Percentiles rank a stretch among this genome's conserved stretches.
These are phyloP conservation scores for Schrenkiella parvula DNA, from an alignment of 345 rosid species.

Conservation along the genomic window DNA sequence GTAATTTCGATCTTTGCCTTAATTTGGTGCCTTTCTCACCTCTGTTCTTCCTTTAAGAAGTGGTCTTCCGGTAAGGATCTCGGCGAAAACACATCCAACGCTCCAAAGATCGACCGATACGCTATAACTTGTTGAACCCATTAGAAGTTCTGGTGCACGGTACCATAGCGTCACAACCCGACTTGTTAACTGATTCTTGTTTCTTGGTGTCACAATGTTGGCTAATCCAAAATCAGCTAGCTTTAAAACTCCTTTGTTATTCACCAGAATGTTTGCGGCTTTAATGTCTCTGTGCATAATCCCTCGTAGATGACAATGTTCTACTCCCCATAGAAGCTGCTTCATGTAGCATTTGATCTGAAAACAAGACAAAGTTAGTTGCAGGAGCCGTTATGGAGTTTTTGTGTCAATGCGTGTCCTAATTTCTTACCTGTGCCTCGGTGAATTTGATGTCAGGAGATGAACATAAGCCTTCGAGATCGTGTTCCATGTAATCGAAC, in stretches of 20 bases:
- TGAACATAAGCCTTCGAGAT: conserved; percentile 64
- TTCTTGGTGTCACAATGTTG: conserved; percentile 49
- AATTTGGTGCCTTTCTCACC: conserved; percentile 12
- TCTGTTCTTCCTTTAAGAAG: conserved; percentile 75
- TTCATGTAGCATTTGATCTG: conserved; percentile 79
- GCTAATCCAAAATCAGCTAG: conserved; percentile 80
- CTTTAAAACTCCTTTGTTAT: conserved; percentile 64
- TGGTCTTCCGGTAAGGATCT: conserved; percentile 61
- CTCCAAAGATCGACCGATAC: conserved; percentile 78
- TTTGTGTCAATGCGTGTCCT: background rate
- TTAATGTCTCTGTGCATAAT: conserved; percentile 76
- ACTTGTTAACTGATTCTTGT: conserved; percentile 60
- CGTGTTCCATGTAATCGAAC: conserved; percentile 84
- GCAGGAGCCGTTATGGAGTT: background rate
- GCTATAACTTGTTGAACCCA: conserved; percentile 75
- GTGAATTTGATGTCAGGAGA: conserved; percentile 55
- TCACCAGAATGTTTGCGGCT: conserved; percentile 67
- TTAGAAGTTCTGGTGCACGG: conserved; percentile 80
- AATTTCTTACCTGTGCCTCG: conserved; percentile 56
- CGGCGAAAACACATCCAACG: conserved; percentile 72
- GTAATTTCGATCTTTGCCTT: background rate
- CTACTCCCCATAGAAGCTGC: conserved; percentile 62
- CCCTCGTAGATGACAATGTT: conserved; percentile 72
- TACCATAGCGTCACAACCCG: conserved; percentile 84
- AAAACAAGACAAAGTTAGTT: conserved; percentile 3